Percentiles rank a stretch among this genome's conserved stretches.
phyloP scores from a whole-genome alignment of 306 rosid species.

The Biancaea sappan region DNA sequence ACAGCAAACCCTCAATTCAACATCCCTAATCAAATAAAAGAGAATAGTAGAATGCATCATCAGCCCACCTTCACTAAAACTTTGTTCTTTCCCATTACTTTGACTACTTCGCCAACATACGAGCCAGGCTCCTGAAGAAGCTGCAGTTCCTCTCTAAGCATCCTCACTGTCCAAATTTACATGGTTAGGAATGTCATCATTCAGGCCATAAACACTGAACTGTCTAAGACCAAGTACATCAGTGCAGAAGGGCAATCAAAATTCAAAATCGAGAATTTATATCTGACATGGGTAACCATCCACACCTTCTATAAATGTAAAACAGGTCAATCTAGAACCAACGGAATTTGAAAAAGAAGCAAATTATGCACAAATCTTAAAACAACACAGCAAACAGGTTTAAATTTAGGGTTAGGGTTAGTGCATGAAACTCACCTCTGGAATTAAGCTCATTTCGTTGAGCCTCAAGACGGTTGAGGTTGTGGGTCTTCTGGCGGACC shows the following conservation, averaged over 20 bases:
- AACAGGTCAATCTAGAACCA: not conserved
- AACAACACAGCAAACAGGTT: not conserved
- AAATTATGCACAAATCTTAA: not conserved
- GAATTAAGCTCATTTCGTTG: slow-evolving; percentile 96
- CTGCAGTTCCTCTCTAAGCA: slow-evolving; percentile 97
- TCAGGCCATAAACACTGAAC: not conserved
- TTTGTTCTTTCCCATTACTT: slow-evolving; percentile 98
- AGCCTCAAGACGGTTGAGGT: slow-evolving; percentile 98
- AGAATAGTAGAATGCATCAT: not conserved
- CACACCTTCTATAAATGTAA: not conserved
- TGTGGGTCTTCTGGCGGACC: slow-evolving; percentile 90
- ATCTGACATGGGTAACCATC: not conserved
- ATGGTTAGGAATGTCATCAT: not conserved
- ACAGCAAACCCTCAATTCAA: not conserved
- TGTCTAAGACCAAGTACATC: not conserved
- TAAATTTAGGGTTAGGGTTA: slow-evolving; percentile 30
- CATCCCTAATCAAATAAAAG: not conserved
- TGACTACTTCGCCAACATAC: slow-evolving; percentile 97
- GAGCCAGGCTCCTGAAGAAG: slow-evolving; percentile 99
- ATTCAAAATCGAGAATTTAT: not conserved
- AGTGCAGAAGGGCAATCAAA: not conserved
- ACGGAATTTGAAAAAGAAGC: not conserved
- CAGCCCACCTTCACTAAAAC: slow-evolving; percentile 85
- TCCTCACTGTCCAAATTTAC: slow-evolving; percentile 71
- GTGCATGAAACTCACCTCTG: slow-evolving; percentile 51